Percentiles rank a stretch among this genome's conserved stretches.
Evolutionary conservation across 1,139 yeast species (phyloP).

Genomic region (Geotrichum fermentans): DNA sequence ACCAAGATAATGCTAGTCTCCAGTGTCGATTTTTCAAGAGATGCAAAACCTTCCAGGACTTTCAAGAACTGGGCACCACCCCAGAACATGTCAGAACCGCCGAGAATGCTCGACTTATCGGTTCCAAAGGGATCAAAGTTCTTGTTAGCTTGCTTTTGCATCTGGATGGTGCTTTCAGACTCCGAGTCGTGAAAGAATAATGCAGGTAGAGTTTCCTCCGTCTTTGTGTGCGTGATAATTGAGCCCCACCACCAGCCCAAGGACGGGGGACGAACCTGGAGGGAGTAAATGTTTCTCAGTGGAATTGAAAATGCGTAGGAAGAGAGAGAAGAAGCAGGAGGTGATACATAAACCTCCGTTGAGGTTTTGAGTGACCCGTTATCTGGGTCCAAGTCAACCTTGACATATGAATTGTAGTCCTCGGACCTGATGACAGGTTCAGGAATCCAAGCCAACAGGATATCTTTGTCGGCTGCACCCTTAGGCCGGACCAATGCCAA

Average conservation of each 20-base stretch:
- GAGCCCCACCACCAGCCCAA: conserved; percentile 93
- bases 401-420: conserved; percentile 48
- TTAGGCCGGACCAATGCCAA: conserved; percentile 55
- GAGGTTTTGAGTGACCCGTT: conserved; percentile 18
- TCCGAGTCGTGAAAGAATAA: conserved; percentile 90
- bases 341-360: conserved; percentile 41
- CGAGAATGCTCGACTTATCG: conserved; percentile 23
- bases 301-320: conserved; percentile 64
- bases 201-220: conserved; percentile 72
- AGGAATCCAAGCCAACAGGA: conserved; percentile 71
- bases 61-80: conserved; percentile 79
- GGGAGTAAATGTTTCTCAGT: conserved; percentile 60
- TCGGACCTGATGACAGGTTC: conserved; percentile 50
- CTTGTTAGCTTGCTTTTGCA: conserved; percentile 54
- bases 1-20: conserved; percentile 71
- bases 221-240: conserved; percentile 60
- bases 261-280: conserved; percentile 79
- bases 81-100: conserved; percentile 61
- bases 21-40: conserved; percentile 60
- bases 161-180: conserved; percentile 56
- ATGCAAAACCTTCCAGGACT: conserved; percentile 50
- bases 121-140: conserved; percentile 71
- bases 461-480: conserved; percentile 52
- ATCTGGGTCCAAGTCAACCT: conserved; percentile 48
- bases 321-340: conserved; percentile 51